Evolutionary conservation across 1,284 basidiomycete genomes (phyloP), one percentile per base, ranked within the genome.

Genomic region (Wallemia mellicola): DNA sequence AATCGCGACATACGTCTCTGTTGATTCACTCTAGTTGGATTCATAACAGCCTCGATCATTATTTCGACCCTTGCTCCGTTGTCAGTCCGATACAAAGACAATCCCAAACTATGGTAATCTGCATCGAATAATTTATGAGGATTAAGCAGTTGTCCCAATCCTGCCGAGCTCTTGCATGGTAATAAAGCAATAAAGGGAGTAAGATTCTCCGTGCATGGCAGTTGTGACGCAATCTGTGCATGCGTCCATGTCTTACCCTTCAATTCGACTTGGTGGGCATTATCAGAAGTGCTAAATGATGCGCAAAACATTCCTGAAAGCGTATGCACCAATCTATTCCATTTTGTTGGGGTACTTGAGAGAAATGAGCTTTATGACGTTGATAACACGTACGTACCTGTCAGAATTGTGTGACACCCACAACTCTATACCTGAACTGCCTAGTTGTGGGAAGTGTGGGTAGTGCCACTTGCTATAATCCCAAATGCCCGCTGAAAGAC

Each of bases 121-220:
- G 83, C 81, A 63, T 84, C 80, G 65, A 95, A 89, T 2, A 92
- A 70, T 2, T 75, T 75, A 64, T 95, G 87, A 0, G 88, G 83
- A 65, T 91, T 85, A 48, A 96, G 73, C 1, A 96, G 74, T 7
- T 72, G 74, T 0, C 86, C 85, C n/a, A 96, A 76, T 11, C 92
- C 92, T 0, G 87, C 86, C n/a, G 77, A 73, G 1, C 83, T 79
- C 68, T 92, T 87, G 75, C 91, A 96, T 0, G 94, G 92, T 1
- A 98, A 73, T 3, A 96, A 79, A 66, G 91, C 88, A 60, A 96
- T 76, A 70, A 96, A 91, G 0, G 94, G 92, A 0, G 91, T 92
- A 3, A 98, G 73, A 68, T 96, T 96, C 68, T 98, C 94, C 1
- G 92, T 98, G 68, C 92, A 98, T 19, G 94, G 83, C 63, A 81